These are phyloP conservation scores for Lipomyces oligophaga DNA, from an alignment of 805 yeast species.

Conservation along the genomic window DNA sequence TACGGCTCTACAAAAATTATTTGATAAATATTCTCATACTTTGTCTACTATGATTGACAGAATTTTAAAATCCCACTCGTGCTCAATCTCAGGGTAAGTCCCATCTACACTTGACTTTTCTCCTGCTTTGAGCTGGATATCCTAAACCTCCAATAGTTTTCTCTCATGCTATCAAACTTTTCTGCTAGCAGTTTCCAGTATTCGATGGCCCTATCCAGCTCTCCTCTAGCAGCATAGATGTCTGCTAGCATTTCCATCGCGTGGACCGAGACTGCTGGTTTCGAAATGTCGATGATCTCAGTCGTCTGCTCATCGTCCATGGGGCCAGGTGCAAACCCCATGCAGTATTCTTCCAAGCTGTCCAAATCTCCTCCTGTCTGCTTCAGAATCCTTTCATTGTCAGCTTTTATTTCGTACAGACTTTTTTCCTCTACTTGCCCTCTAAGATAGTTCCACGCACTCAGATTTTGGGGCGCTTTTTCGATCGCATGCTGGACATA, in stretches of 20 bases:
- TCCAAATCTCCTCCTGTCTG: constrained; percentile 32
- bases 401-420: background rate
- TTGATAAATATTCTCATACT: too few species aligned
- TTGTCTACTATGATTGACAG: too few species aligned
- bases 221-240: constrained; percentile 42
- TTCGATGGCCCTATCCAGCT: constrained; percentile 38
- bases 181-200: constrained; percentile 52
- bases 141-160: constrained; percentile 52
- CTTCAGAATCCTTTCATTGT: constrained; percentile 2
- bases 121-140: too few species aligned
- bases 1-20: too few species aligned
- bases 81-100: too few species aligned
- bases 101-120: too few species aligned
- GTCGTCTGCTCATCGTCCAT: constrained; percentile 28
- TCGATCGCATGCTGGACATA: constrained; percentile 47
- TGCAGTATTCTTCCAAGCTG: constrained; percentile 47
- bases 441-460: constrained; percentile 77
- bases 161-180: constrained; percentile 59
- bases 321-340: constrained; percentile 36
- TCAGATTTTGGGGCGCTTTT: constrained; percentile 72
- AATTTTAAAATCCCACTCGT: too few species aligned
- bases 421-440: constrained; percentile 40
- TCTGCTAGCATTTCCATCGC: constrained; percentile 64
- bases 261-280: too few species aligned
- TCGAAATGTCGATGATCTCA: too few species aligned